Conservation (phyloP, 2,329 filamentous ascomycete species). For the Didymella sp. region DNA sequence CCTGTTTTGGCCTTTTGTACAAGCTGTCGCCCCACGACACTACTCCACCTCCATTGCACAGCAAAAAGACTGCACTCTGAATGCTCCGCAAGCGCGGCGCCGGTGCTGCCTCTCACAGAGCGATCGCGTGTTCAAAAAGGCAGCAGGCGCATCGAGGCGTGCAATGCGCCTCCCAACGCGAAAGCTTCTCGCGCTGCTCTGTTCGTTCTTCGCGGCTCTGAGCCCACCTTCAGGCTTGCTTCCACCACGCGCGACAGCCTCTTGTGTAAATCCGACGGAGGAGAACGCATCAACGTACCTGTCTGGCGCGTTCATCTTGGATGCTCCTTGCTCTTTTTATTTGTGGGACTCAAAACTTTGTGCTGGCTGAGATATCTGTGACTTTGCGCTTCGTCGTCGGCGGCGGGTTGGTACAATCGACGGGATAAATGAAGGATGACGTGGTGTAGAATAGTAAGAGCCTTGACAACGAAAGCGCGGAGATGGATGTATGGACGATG, state of each 20-base stretch:
- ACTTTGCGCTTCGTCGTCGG: conserved; percentile 2
- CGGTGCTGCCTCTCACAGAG: not conserved
- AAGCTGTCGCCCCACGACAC: not conserved
- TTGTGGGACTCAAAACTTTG: not conserved
- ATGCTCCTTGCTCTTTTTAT: conserved; percentile 11
- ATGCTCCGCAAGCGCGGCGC: not conserved
- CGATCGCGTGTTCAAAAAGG: not conserved
- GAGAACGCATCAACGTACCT: conserved; percentile 33
- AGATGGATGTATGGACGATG: not conserved
- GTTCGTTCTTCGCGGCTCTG: not conserved
- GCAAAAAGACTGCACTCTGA: not conserved
- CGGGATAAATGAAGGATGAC: not conserved
- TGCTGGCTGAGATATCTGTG: not conserved
- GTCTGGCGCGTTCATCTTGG: conserved; percentile 50
- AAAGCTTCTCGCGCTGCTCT: not conserved
- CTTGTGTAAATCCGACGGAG: not conserved
- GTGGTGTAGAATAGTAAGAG: not conserved
- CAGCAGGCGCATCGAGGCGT: not conserved
- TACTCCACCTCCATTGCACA: not conserved
- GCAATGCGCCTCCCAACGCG: not conserved
- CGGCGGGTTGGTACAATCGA: not conserved
- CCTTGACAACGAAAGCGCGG: conserved; percentile 6
- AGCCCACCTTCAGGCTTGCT: not conserved
- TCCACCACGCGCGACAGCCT: not conserved
- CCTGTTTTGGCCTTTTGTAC: not conserved